Conservation (phyloP, 2,329 filamentous ascomycete genomes). For the Cytospora piceicola region DNA sequence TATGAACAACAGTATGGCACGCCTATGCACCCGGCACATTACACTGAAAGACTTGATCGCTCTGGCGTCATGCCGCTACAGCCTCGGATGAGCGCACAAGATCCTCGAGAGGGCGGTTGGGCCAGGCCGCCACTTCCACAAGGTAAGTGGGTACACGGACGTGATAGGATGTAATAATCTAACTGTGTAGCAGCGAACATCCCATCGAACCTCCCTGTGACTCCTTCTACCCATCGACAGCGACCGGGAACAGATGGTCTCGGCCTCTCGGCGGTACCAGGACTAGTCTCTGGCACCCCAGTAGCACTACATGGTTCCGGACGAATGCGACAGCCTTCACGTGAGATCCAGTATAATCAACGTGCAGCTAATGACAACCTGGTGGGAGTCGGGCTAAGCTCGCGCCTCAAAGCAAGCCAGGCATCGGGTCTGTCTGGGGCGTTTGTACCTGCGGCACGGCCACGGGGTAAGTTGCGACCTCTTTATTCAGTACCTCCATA, state of each 20-base stretch:
- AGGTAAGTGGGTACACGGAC: constrained; percentile 28
- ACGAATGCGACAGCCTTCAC: constrained; percentile 17
- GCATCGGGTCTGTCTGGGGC: constrained; percentile 7
- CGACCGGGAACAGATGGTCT: constrained; percentile 31
- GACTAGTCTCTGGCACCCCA: constrained; percentile 39
- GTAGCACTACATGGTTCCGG: constrained; percentile 19
- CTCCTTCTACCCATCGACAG: constrained; percentile 42
- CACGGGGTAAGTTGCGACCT: constrained; percentile 17
- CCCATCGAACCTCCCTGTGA: constrained; percentile 35
- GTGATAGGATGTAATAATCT: not conserved
- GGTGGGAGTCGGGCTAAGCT: constrained; percentile 27
- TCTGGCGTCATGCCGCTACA: constrained; percentile 1
- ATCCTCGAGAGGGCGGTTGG: constrained; percentile 23
- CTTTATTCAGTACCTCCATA: no score
- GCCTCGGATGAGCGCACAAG: constrained; percentile 15
- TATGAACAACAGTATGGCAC: constrained; percentile 26
- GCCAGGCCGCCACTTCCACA: constrained; percentile 24
- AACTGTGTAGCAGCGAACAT: constrained; percentile 33
- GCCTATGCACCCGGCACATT: constrained; percentile 12
- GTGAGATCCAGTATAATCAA: constrained; percentile 18
- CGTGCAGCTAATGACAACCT: constrained; percentile 16
- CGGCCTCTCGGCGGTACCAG: constrained; percentile 39
- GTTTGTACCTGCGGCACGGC: constrained; percentile 14
- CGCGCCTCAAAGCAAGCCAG: constrained; percentile 28
- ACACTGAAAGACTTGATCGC: constrained; percentile 3